phyloP scores from a whole-genome alignment of 306 rosid species.

The Hippophae tibetana region DNA sequence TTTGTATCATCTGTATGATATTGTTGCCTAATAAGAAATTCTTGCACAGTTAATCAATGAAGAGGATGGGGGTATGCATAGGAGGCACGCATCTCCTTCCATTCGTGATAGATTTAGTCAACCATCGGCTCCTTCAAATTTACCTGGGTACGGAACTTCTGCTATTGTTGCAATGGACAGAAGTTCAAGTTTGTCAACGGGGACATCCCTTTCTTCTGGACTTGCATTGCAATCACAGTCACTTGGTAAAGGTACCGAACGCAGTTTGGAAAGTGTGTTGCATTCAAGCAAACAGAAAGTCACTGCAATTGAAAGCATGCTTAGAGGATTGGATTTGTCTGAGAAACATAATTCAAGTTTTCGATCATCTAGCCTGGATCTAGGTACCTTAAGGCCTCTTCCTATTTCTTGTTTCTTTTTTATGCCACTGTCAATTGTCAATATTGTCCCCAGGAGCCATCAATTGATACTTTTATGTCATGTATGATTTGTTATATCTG shows the following conservation, averaged over 20 bases:
- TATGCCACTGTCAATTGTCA: slow-evolving; percentile 9
- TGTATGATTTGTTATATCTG: slow-evolving; percentile 10
- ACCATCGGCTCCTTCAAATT: slow-evolving; percentile 55
- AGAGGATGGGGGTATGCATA: slow-evolving; percentile 95
- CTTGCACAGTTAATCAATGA: slow-evolving; percentile 79
- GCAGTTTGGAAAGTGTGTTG: slow-evolving; percentile 90
- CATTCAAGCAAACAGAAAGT: slow-evolving; percentile 98
- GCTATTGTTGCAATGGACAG: slow-evolving; percentile 98
- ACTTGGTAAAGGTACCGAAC: slow-evolving; percentile 62
- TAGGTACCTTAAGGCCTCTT: slow-evolving; percentile 64
- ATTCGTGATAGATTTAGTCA: slow-evolving; percentile 79
- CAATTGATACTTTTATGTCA: slow-evolving; percentile 6
- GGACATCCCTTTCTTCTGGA: slow-evolving; percentile 67
- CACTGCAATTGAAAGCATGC: slow-evolving; percentile 97
- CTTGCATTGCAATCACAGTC: slow-evolving; percentile 69
- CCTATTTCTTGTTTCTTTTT: slow-evolving; percentile 21
- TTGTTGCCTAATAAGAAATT: slow-evolving; percentile 13
- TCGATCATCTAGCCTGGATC: slow-evolving; percentile 90
- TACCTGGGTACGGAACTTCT: slow-evolving; percentile 96
- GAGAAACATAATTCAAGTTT: slow-evolving; percentile 64
- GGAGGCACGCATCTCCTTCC: slow-evolving; percentile 87
- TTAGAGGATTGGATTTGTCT: slow-evolving; percentile 89
- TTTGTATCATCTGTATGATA: slow-evolving; percentile 9
- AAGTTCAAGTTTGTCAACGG: slow-evolving; percentile 79
- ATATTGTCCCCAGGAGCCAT: slow-evolving; percentile 16